A percentile compares a stretch with the other conserved stretches of the same genome.
These are phyloP conservation scores for Suillus tomentosus DNA, from an alignment of 768 basidiomycete species.

Conservation along the genomic window DNA sequence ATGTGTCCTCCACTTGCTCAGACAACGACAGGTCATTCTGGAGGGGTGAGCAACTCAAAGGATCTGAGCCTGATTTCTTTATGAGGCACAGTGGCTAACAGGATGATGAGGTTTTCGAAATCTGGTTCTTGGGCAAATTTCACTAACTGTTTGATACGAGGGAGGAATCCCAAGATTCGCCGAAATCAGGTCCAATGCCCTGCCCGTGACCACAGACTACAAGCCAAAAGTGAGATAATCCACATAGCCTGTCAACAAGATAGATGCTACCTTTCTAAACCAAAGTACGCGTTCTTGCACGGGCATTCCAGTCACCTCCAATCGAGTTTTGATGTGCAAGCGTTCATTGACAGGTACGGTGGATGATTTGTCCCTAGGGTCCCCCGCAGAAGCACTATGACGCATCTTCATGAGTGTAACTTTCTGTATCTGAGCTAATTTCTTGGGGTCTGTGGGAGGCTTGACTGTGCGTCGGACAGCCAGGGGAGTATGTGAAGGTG, in stretches of 20 bases:
- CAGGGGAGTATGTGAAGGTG: slow-evolving; percentile 28
- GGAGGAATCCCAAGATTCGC: slow-evolving; percentile 22
- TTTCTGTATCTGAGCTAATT: slow-evolving; percentile 54
- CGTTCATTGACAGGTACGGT: slow-evolving; percentile 55
- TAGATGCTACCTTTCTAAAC: slow-evolving; percentile 62
- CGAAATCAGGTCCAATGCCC: slow-evolving; percentile 58
- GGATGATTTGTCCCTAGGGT: slow-evolving; percentile 55
- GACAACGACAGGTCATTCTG: slow-evolving; percentile 51
- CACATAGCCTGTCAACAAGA: slow-evolving; percentile 12
- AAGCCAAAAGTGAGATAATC: slow-evolving; percentile 12
- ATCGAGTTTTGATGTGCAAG: slow-evolving; percentile 53
- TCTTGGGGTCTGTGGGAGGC: slow-evolving; percentile 51
- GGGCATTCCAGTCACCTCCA: slow-evolving; percentile 28
- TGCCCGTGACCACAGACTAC: slow-evolving; percentile 59
- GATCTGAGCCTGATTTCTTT: slow-evolving; percentile 27
- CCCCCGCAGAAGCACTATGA: slow-evolving; percentile 64
- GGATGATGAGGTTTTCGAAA: slow-evolving; percentile 30
- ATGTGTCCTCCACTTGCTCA: slow-evolving; percentile 58
- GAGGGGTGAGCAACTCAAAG: slow-evolving; percentile 33
- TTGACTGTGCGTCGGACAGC: slow-evolving; percentile 32
- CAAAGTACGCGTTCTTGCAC: slow-evolving; percentile 55
- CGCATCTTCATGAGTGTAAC: slow-evolving; percentile 76
- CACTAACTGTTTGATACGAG: slow-evolving; percentile 20
- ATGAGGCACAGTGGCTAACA: slow-evolving; percentile 48
- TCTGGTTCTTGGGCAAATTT: background rate